Evolutionary conservation across 192 early-diverging fungal species (phyloP), one percentile per base, ranked within the genome.

Genomic region (Backusella sp.): DNA sequence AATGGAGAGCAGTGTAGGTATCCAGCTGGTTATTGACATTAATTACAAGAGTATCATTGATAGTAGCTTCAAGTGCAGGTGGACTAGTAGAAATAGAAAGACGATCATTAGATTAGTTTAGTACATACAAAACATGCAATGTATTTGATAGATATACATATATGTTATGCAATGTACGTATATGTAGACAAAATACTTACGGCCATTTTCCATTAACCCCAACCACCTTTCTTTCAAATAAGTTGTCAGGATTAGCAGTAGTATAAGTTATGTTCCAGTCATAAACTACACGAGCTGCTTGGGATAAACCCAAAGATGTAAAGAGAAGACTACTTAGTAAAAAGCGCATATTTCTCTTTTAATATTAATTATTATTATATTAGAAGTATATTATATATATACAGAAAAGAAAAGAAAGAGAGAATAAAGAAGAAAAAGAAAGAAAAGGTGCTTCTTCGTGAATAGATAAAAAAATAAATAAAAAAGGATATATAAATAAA

Each of bases 241-340:
- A 73, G 32, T 89, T 90, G 83, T 94, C 92, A 6, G 92, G 92
- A 69, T 91, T 91, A 8, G 88, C 90, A 19, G 66, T 83, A 42
- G 87, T 84, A 39, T 92, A 92, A n/a, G 86, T 87, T 72, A 93
- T 88, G 74, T 93, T 86, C 92, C 92, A 93, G 82, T 91, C 79
- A 82, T 90, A 88, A 23, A 82, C 84, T 44, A 92, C 90, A 44
- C 85, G 83, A 15, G 84, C 88, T 78, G 87, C 89, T 66, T 77
- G 82, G 70, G 79, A 73, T 30, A 75, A 26, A 6, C 79, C 35
- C 36, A 74, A 66, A 6, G 77, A 65, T 12, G 67, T 67, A 35
- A 80, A 49, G 9, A 41, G 68, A 46, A 73, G 28, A 23, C 28
- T 37, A 44, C 42, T 12, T 37, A 28, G 68, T 21, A 73, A 21